Evolutionary conservation across 2,329 filamentous ascomycete genomes (phyloP), one percentile per base, ranked within the genome.

Genomic region (Mycogone perniciosa): DNA sequence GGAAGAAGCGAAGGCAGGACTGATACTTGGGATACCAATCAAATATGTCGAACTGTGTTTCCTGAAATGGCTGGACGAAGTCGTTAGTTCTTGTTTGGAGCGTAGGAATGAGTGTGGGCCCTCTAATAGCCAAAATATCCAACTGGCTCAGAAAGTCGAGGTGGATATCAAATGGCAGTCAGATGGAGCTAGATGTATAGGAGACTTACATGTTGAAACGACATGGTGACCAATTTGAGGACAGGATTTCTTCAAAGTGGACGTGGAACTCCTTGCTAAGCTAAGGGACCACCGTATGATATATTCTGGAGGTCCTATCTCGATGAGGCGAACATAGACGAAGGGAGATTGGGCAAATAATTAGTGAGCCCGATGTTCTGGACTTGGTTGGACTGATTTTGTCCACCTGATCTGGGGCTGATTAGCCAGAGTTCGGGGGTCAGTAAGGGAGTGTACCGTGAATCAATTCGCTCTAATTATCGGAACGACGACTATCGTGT

Each of bases 21-120:
- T 93, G 86, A 67, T 95, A 95, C 53, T 87, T 86, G 7, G 89
- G 88, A 66, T 95, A 88, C 93, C 93, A 97, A 54, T 90, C 87
- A 65, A 96, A 86, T 57, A 96, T 87, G 67, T 92, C 87, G 69
- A 91, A 85, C 44, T 76, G 70, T 47, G 66, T 63, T 54, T 75
- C 71, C 54, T 72, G 66, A 54, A 76, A 75, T 6, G 72, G 70
- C 74, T 77, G 30, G 10, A 13, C 27, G 41, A 10, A 29, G 29
- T 31, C 30, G 5, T 50, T 5, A 50, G 48, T 42, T 50, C 43
- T 35, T 30, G 39, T 29, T 31, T 26, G 5, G 7, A 5, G 31
- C 7, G 33, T 8, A 35, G 33, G 11, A 7, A 11, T 35, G 11
- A 11, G 7, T 35, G 33, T 8, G 33, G 33, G 33, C 11, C 33